Evolutionary conservation across 2,329 filamentous ascomycete species (phyloP).

Genomic region (Dothiorella sarmentorum): DNA sequence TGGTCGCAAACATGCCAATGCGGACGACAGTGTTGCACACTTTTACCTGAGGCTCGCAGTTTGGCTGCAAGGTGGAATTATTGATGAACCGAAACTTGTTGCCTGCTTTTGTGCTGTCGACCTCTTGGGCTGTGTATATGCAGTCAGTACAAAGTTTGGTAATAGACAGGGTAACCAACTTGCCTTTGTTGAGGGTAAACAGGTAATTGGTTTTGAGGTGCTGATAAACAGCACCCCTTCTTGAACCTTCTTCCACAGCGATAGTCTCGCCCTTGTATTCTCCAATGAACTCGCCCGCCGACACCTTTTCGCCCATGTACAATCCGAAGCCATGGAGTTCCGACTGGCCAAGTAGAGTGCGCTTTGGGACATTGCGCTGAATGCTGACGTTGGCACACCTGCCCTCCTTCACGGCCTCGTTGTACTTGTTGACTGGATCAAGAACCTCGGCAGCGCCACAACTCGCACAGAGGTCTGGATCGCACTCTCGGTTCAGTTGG

Average conservation of each 20-base stretch:
- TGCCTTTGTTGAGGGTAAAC: constrained; percentile 51
- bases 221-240: constrained; percentile 61
- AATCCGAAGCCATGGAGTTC: constrained; percentile 73
- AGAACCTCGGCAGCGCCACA: constrained; percentile 69
- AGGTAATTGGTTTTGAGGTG: constrained; percentile 61
- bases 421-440: constrained; percentile 63
- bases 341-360: constrained; percentile 66
- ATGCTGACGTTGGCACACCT: constrained; percentile 71
- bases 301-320: constrained; percentile 66
- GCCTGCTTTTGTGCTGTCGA: constrained; percentile 73
- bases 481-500: constrained; percentile 73
- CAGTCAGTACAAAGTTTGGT: constrained; percentile 16
- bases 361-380: constrained; percentile 64
- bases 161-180: constrained; percentile 18
- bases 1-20: constrained; percentile 68
- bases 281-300: constrained; percentile 68
- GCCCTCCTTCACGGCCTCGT: constrained; percentile 53
- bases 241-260: constrained; percentile 64
- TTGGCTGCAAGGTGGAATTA: constrained; percentile 58
- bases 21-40: constrained; percentile 71
- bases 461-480: constrained; percentile 67
- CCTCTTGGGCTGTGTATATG: constrained; percentile 40
- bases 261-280: constrained; percentile 81
- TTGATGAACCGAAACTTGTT: constrained; percentile 85
- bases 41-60: constrained; percentile 64